Base-by-base conservation (phyloP, 345 rosid species). In the Arabis hirsuta region DNA sequence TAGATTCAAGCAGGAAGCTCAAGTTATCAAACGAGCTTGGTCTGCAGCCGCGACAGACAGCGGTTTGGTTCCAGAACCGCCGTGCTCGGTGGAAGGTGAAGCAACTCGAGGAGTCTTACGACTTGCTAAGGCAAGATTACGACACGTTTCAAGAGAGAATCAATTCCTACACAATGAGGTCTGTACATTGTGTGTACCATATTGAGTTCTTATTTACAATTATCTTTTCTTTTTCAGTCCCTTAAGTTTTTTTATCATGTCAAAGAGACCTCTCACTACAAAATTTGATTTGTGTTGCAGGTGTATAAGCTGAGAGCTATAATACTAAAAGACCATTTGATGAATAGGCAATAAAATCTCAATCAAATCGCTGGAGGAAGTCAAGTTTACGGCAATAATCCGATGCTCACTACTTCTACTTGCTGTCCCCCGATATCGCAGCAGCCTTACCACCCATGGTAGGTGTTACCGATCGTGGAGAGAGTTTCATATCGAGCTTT, bases 41-140 rank as follows among this genome's bases (percentile, higher is more conserved):
- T 65, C 78, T 90, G 19, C 96, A 90, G 79, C 98, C 96, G 5
- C 81, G 98, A 57, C 98, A 92, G 80, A 82, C 88, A 51, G 92
- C 96, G 9, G 90, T 92, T 47, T 92, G 98, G 98, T 92, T 90
- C 78, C 98, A 90, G 55, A 90, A 88, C 78, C 82, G 91, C 38
- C 88, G 96, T 13, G 93, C 96, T 24, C 62, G 96, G 16, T 90
- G 96, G 98, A 92, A 90, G 72, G 79, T 88, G 3, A 90, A 90
- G 82, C 91, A 88, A 62, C 91, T 92, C 9, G 97, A 90, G 77
- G 87, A 85, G 58, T 78, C 86, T 9, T 92, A 92, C 41, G 91
- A 90, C 53, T 27, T 84, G 0, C 91, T 92, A 13, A 87, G 87
- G 69, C 86, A 79, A 41, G 98, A 92, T 53, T 92, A 72, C 56